phyloP scores from a whole-genome alignment of 108 stramenopile species.

The Bacterosira constricta region DNA sequence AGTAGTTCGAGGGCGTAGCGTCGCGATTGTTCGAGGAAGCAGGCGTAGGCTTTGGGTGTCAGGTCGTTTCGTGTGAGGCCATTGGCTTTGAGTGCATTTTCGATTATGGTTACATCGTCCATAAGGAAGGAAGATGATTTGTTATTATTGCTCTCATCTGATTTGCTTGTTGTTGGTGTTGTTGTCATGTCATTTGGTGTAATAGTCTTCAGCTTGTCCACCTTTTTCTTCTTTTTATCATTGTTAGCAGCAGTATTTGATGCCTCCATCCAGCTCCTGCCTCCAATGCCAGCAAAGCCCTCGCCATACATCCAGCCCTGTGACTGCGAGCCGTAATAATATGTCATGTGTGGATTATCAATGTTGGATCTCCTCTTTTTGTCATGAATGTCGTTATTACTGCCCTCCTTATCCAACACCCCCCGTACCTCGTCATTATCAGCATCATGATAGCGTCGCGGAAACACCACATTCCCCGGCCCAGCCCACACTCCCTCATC shows the following conservation, averaged over 20 bases:
- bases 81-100: conserved; percentile 58
- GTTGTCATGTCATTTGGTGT: not conserved
- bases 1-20: conserved; percentile 74
- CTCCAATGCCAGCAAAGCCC: conserved; percentile 31
- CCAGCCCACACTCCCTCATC: conserved; percentile 14
- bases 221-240: not conserved
- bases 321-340: conserved; percentile 21
- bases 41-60: conserved; percentile 74
- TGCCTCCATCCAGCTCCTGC: conserved; percentile 30
- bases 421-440: too few species aligned
- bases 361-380: not conserved
- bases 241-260: not conserved
- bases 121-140: conserved; percentile 38
- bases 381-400: not conserved
- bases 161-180: not conserved
- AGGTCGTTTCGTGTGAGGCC: conserved; percentile 62
- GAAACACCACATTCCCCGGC: not conserved
- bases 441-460: conserved; percentile 4
- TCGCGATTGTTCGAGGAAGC: conserved; percentile 80
- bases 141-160: not conserved
- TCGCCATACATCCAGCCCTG: conserved; percentile 41
- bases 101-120: conserved; percentile 70
- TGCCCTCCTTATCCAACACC: not conserved
- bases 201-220: too few species aligned
- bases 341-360: not conserved